Percentiles rank a stretch among this genome's conserved stretches.
Evolutionary conservation across 2,329 filamentous ascomycete genomes (phyloP).

Genomic region (Beauveria medogensis): DNA sequence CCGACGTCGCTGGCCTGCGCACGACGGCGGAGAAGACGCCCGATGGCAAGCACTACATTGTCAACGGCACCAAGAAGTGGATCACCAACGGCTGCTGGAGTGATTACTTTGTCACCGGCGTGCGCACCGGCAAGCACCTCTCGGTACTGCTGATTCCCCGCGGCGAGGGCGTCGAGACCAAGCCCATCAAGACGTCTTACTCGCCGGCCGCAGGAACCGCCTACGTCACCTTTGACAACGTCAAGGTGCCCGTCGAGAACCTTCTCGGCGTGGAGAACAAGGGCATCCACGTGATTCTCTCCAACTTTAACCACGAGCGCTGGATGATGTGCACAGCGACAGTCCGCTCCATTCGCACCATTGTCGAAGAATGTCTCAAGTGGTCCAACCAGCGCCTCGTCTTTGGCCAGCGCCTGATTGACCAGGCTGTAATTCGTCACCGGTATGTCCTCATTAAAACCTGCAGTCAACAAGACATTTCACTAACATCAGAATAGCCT

Average conservation of each 20-base stretch:
- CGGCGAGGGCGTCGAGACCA: slow-evolving; percentile 67
- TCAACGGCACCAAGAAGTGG: slow-evolving; percentile 77
- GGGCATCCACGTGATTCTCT: slow-evolving; percentile 75
- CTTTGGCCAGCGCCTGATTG: slow-evolving; percentile 73
- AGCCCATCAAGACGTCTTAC: slow-evolving; percentile 73
- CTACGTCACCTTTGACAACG: slow-evolving; percentile 76
- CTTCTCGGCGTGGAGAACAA: slow-evolving; percentile 77
- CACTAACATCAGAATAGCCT: slow-evolving; percentile 37
- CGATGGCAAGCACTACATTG: slow-evolving; percentile 65
- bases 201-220: slow-evolving; percentile 71
- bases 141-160: slow-evolving; percentile 69
- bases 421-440: slow-evolving; percentile 74
- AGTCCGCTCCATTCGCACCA: slow-evolving; percentile 55
- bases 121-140: slow-evolving; percentile 70
- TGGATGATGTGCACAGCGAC: slow-evolving; percentile 66
- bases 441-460: slow-evolving; percentile 44
- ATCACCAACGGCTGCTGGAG: slow-evolving; percentile 74
- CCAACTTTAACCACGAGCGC: slow-evolving; percentile 84
- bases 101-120: slow-evolving; percentile 78
- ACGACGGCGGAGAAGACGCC: slow-evolving; percentile 71
- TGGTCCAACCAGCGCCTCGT: slow-evolving; percentile 84
- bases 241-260: slow-evolving; percentile 74
- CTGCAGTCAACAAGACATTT: background rate
- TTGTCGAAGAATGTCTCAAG: slow-evolving; percentile 78
- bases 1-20: slow-evolving; percentile 68